phyloP scores from a whole-genome alignment of 1,284 basidiomycete species.

The Ceratobasidium sp. region DNA sequence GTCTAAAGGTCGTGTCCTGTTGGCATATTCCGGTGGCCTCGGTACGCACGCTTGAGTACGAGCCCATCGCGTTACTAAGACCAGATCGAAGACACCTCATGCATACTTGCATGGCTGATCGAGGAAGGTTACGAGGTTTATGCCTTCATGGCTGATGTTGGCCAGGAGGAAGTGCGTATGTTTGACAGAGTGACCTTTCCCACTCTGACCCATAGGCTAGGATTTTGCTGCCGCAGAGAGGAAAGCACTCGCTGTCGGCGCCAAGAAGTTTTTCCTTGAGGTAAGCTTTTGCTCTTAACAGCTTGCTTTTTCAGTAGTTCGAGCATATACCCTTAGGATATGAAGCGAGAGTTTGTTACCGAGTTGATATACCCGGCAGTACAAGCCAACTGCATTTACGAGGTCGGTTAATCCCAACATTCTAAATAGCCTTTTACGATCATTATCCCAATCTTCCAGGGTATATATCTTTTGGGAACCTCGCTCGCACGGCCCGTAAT shows the following conservation, averaged over 20 bases:
- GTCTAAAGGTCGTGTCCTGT: conserved; percentile 78
- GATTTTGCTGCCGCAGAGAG: conserved; percentile 93
- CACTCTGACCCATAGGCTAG: conserved; percentile 51
- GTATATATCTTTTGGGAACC: conserved; percentile 97
- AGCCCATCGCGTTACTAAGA: background rate
- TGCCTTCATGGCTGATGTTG: conserved; percentile 99
- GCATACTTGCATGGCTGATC: conserved; percentile 96
- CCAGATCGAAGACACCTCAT: conserved; percentile 79
- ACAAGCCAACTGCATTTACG: conserved; percentile 99
- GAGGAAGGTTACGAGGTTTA: conserved; percentile 97
- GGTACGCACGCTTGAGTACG: conserved; percentile 61
- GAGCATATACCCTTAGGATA: conserved; percentile 62
- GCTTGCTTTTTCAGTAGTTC: background rate
- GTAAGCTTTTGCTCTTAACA: conserved; percentile 53
- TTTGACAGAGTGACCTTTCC: background rate
- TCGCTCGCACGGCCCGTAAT: conserved; percentile 98
- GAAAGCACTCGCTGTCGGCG: conserved; percentile 93
- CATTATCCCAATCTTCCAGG: conserved; percentile 55
- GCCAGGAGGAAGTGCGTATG: conserved; percentile 85
- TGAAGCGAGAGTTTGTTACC: conserved; percentile 94
- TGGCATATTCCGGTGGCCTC: conserved; percentile 98
- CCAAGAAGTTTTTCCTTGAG: conserved; percentile 93
- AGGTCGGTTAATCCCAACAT: conserved; percentile 56
- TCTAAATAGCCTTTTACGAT: background rate
- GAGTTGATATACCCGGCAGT: conserved; percentile 98